Conservation (phyloP, 805 yeast genomes). For the Nakazawaea wickerhamii region DNA sequence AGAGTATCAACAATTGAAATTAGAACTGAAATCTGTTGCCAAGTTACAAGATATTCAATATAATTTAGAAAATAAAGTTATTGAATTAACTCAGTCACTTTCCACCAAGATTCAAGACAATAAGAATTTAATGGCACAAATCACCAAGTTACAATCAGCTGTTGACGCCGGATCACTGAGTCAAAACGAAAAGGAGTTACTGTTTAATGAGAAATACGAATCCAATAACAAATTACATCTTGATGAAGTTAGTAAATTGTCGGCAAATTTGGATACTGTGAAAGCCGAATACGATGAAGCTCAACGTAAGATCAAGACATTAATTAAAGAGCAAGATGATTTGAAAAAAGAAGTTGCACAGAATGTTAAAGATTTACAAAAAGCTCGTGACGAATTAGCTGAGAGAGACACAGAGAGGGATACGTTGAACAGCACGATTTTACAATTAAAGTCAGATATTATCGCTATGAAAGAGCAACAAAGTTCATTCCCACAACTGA, state of each 20-base stretch:
- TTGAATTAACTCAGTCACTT: constrained; percentile 83
- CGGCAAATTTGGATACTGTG: constrained; percentile 49
- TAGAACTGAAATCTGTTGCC: constrained; percentile 89
- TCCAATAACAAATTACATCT: constrained; percentile 42
- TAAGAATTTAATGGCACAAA: constrained; percentile 59
- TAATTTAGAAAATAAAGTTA: constrained; percentile 94
- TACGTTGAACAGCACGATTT: constrained; percentile 59
- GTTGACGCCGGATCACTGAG: constrained; percentile 50
- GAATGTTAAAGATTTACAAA: constrained; percentile 55
- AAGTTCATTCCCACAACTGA: constrained; percentile 7
- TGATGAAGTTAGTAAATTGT: constrained; percentile 42
- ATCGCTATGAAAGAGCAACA: constrained; percentile 27
- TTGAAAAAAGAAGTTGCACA: constrained; percentile 58
- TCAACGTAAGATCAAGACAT: constrained; percentile 50
- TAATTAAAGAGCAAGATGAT: constrained; percentile 55
- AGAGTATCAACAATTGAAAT: constrained; percentile 58
- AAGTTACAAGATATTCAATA: constrained; percentile 89
- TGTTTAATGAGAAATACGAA: constrained; percentile 41
- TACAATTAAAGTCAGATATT: constrained; percentile 41
- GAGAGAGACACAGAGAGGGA: constrained; percentile 60
- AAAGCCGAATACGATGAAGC: constrained; percentile 55
- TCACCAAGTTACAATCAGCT: constrained; percentile 44
- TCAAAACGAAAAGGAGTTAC: constrained; percentile 52
- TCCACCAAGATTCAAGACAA: constrained; percentile 79
- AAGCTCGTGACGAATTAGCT: constrained; percentile 52